Evolutionary conservation across 2,329 filamentous ascomycete genomes (phyloP), one percentile per base, ranked within the genome.

Genomic region (Cucurbitaria berberidis): DNA sequence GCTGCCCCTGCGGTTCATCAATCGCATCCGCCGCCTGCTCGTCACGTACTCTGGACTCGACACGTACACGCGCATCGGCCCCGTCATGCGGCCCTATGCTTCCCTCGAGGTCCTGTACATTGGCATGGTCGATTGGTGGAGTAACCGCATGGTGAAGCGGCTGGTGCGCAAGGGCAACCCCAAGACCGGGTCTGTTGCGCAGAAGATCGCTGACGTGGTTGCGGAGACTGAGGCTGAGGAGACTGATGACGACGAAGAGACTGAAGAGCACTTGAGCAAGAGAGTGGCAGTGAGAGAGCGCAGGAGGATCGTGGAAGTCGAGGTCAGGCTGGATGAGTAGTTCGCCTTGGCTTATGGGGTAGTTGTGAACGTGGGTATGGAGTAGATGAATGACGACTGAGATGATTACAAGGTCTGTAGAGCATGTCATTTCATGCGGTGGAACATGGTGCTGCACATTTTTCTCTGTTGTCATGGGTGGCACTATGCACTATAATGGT

Each of bases 231-330:
- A 58, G 11, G 57, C 35, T 4, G 57, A 58, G 30, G 55, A 58
- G 40, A 58, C 51, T 27, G 55, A 53, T 19, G 55, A 55, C 38
- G 57, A 60, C 15, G 40, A 51, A 8, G 56, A 59, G n/a, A 35
- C 16, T 8, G 50, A 48, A 11, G 45, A 53, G 19, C 10, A 38
- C n/a, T 13, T 10, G 27, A 38, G 8, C 29, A 24, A 15, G 32
- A 50, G 53, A 18, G n/a, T 34, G 21, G 27, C 1, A 22, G 35
- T 42, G 8, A 40, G 48, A 5, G 22, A 27, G n/a, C 30, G 26
- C 13, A 52, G 46, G 38, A 57, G 48, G 35, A 41, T 62, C 35
- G 26, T 57, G 9, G 59, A 62, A 27, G 49, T 47, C 0, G 42
- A 62, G 19, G 3, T 53, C 19, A 43, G 45, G 7, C 30, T 62